Evolutionary conservation across 345 rosid species (phyloP), one percentile per base, ranked within the genome.

Genomic region (Arabidopsis suecica): DNA sequence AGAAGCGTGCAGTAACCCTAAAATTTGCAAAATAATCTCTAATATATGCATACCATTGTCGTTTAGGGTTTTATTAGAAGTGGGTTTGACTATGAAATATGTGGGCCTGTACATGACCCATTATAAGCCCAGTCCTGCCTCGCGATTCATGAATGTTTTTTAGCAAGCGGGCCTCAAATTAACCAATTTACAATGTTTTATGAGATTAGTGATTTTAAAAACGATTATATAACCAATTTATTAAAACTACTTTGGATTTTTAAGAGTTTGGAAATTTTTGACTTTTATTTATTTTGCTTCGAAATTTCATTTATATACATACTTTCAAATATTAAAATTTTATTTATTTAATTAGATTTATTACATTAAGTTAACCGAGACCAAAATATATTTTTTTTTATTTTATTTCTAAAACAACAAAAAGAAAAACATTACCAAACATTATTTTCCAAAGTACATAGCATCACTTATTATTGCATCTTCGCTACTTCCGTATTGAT

Each of bases 61-160:
- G 6, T 38, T 53, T 68, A 68, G 72, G 72, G 72, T 68, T 68
- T 68, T 68, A 9, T 38, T 12, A 45, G 0, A 0, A 1, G 1
- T 50, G 47, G 22, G 4, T 1, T 51, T 23, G 37, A 7, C 22
- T 37, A 16, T 37, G 23, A 22, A 5, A 23, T 13, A 13, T 22
- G 23, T 51, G 50, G 61, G 72, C 72, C 72, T 0, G 0, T 1
- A 0, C 0, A 1, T 32, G 11, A 48, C 5, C 16, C 3, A 38
- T 38, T 20, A 1, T 12, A 20, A 38, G 32, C 65, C 48, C 44
- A 51, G 3, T 0, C 5, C n/a, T 66, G 34, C 13, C 11, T 62
- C 7, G 3, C 25, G 25, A 23, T 23, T 23, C 25, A 23, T 23
- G 1, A 9, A 3, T n/a, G 25, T 9, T 4, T 13, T 30, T 8